These are phyloP conservation scores for Amanita muscaria DNA, from an alignment of 768 basidiomycete species.

Conservation along the genomic window DNA sequence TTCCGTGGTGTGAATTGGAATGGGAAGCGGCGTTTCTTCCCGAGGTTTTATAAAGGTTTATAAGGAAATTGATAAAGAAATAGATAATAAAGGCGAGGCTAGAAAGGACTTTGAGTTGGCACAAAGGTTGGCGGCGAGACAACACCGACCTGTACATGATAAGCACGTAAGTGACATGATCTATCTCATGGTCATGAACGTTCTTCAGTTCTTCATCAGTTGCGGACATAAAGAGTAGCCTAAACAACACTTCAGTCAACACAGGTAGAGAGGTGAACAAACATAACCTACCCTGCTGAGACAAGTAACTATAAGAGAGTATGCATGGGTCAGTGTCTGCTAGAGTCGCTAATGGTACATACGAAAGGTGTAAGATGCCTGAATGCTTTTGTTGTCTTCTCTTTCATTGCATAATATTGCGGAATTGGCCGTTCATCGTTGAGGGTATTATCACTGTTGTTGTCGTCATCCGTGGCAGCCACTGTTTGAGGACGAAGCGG, in stretches of 20 bases:
- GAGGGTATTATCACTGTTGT: conserved; percentile 59
- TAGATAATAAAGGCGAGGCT: conserved; percentile 76
- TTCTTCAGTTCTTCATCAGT: conserved; percentile 85
- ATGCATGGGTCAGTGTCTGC: conserved; percentile 3
- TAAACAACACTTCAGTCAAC: conserved; percentile 16
- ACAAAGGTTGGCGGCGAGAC: conserved; percentile 1
- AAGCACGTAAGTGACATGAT: conserved; percentile 85
- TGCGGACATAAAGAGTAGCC: conserved; percentile 83
- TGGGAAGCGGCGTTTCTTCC: conserved; percentile 42
- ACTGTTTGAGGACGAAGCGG: conserved; percentile 9
- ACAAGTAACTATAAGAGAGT: conserved; percentile 49
- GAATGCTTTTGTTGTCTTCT: conserved; percentile 48
- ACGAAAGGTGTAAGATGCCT: conserved; percentile 87
- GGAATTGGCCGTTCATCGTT: conserved; percentile 21
- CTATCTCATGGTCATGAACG: conserved; percentile 67
- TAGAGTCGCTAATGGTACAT: conserved; percentile 24
- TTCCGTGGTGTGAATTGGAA: conserved; percentile 12
- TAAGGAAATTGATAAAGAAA: conserved; percentile 57
- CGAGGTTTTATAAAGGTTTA: conserved; percentile 57
- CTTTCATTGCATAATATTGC: conserved; percentile 18
- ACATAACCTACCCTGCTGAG: conserved; percentile 46
- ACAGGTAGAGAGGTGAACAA: neutral
- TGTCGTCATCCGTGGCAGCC: conserved; percentile 33
- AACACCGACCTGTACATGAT: conserved; percentile 66
- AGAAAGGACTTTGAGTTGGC: neutral